A percentile compares a stretch with the other conserved stretches of the same genome.
These are phyloP conservation scores for Chaetomium fimeti DNA, from an alignment of 495 filamentous ascomycete species.

Conservation along the genomic window DNA sequence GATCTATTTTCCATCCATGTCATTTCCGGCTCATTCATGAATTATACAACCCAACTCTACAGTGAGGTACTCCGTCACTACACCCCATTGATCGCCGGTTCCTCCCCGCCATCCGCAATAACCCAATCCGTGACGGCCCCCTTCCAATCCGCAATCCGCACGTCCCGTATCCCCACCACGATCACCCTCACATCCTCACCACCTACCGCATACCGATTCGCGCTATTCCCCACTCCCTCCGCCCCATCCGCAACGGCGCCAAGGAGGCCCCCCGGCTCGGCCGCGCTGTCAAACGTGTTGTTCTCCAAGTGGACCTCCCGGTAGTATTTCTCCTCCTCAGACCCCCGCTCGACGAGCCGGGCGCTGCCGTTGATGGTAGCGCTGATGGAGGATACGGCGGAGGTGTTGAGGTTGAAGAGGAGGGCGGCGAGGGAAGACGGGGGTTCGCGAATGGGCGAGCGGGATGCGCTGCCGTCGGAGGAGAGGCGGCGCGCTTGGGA, in stretches of 20 bases:
- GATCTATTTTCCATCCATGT: not conserved
- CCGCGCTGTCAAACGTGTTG: conserved; percentile 68
- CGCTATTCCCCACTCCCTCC: conserved; percentile 41
- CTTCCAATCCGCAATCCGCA: conserved; percentile 79
- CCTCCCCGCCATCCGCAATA: conserved; percentile 52
- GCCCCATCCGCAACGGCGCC: conserved; percentile 25
- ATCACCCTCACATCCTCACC: conserved; percentile 65
- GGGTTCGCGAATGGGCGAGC: conserved; percentile 58
- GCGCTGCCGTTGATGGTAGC: conserved; percentile 90
- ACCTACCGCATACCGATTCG: conserved; percentile 62
- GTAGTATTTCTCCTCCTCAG: conserved; percentile 78
- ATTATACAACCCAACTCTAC: not conserved
- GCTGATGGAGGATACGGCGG: conserved; percentile 81
- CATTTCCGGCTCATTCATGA: not conserved
- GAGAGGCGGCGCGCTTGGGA: conserved; percentile 55
- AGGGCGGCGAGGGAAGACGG: conserved; percentile 74
- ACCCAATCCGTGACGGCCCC: conserved; percentile 72
- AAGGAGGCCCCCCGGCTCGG: conserved; percentile 15
- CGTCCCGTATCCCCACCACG: conserved; percentile 69
- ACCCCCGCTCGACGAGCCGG: conserved; percentile 64
- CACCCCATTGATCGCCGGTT: conserved; percentile 39
- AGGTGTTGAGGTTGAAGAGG: conserved; percentile 85
- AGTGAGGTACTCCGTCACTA: not conserved
- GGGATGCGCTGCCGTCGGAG: conserved; percentile 50
- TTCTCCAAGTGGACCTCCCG: conserved; percentile 82